Conservation (phyloP, 352 stramenopile genomes). For the Phytophthora pinifolia region DNA sequence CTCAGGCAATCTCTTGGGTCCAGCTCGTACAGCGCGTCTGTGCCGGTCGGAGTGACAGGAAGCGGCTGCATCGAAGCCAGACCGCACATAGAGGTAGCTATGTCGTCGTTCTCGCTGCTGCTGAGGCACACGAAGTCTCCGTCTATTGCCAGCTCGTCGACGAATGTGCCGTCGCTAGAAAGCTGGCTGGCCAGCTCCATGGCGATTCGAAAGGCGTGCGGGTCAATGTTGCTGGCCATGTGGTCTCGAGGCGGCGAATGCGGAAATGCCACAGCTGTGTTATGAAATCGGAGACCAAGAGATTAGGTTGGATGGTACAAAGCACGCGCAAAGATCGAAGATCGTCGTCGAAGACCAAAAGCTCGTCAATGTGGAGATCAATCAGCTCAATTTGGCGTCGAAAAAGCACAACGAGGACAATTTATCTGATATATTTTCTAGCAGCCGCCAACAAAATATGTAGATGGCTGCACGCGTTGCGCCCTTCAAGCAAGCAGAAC, state of each 20-base stretch:
- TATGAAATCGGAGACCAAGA: too few relatives aligned
- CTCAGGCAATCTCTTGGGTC: not conserved
- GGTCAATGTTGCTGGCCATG: constrained; percentile 15
- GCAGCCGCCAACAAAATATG: constrained; percentile 14
- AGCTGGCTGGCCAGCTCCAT: constrained; percentile 21
- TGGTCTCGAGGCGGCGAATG: constrained; percentile 1
- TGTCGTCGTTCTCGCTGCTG: not conserved
- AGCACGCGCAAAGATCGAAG: too few relatives aligned
- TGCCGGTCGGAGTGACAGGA: not conserved
- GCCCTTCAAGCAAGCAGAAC: constrained; percentile 1
- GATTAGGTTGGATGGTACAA: too few relatives aligned
- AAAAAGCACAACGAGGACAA: not conserved
- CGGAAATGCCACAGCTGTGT: constrained; percentile 10
- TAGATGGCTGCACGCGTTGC: constrained; percentile 2
- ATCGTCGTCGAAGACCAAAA: too few relatives aligned
- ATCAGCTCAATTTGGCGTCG: too few relatives aligned
- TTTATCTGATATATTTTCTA: constrained; percentile 22
- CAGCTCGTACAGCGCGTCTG: too few relatives aligned
- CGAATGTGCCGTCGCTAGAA: constrained; percentile 21
- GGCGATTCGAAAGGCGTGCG: constrained; percentile 16
- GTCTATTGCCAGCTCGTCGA: not conserved
- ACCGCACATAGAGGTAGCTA: too few relatives aligned
- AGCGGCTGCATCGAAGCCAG: not conserved
- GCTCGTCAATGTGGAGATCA: too few relatives aligned
- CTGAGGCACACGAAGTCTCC: not conserved